Base-by-base conservation (phyloP, 2,329 filamentous ascomycete species). In the Talaromyces albobiverticillius region DNA sequence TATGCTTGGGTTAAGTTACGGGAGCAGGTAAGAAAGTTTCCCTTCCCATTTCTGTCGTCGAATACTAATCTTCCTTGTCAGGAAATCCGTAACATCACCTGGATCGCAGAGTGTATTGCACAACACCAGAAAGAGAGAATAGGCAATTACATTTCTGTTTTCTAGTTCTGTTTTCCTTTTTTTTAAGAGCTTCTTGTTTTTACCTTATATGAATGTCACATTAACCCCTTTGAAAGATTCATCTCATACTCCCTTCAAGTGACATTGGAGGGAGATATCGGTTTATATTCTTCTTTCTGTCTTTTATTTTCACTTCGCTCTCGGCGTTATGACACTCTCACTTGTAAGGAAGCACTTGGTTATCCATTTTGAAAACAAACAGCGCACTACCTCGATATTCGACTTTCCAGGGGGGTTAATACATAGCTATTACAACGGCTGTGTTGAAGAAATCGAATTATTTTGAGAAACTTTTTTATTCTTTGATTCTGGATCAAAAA, bases 121-220 rank as follows among this genome's bases (percentile, higher is more conserved):
- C 94, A 99, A 77, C 96, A 96, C 79, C 94, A 99, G 76, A 99
- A 99, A 79, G 94, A 99, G 75, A 85, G 94, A 70, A 97, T 99
- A 71, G 89, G 90, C 64, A 99, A 97, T 77, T 99, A 95, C 76
- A 99, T 99, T 72, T 96, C 91, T 75, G 94, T 97, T 59, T 96
- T 99, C 76, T 96, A 76, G 25, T 36, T 9, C 32, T 34, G 11
- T 42, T 20, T 36, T n/a, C 16, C 13, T 32, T n/a, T 16, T 40
- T 46, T 7, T 42, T 36, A n/a, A n/a, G n/a, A n/a, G 25, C 13
- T 25, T 29, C 40, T 32, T 40, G 29, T 23, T 45, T 40, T 52
- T 34, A 11, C 40, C 23, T 29, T 46, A 23, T 40, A 50, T 51
- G 41, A 36, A 51, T 23, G 32, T 51, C 45, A 18, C 16, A 40